phyloP scores from a whole-genome alignment of 2,329 filamentous ascomycete genomes.

The Pseudogymnoascus sp. region DNA sequence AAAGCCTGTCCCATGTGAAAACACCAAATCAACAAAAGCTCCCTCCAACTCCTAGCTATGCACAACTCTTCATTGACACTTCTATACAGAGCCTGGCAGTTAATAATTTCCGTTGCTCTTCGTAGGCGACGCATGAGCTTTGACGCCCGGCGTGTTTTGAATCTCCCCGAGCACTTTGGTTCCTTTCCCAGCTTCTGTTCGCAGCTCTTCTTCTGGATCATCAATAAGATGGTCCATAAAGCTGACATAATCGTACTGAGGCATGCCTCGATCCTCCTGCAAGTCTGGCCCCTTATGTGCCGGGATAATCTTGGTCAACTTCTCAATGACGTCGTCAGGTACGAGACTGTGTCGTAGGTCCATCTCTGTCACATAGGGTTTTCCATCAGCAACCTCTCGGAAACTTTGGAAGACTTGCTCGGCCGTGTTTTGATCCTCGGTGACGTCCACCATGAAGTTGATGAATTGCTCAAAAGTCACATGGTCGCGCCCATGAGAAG shows the following conservation, averaged over 20 bases:
- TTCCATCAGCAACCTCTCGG: conserved; percentile 93
- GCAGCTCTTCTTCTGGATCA: conserved; percentile 18
- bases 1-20: background rate
- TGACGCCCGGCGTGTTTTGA: background rate
- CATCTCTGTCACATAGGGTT: conserved; percentile 97
- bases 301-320: conserved; percentile 82
- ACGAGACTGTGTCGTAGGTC: conserved; percentile 91
- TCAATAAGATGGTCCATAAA: conserved; percentile 87
- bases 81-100: background rate
- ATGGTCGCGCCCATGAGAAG: conserved; percentile 67
- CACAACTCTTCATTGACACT: conserved; percentile 1
- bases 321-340: conserved; percentile 93
- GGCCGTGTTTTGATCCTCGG: conserved; percentile 96
- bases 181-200: background rate
- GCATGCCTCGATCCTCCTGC: conserved; percentile 71
- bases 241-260: conserved; percentile 91
- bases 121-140: conserved; percentile 1
- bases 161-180: conserved; percentile 3
- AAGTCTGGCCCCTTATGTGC: conserved; percentile 75
- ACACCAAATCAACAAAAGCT: conserved; percentile 1
- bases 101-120: conserved; percentile 6
- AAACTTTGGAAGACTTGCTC: conserved; percentile 99
- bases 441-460: conserved; percentile 98
- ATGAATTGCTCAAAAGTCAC: conserved; percentile 99
- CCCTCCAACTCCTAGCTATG: conserved; percentile 6